Percentiles rank a stretch among this genome's conserved stretches.
phyloP scores from a whole-genome alignment of 164 flowering plant genomes.

The Santalum album region DNA sequence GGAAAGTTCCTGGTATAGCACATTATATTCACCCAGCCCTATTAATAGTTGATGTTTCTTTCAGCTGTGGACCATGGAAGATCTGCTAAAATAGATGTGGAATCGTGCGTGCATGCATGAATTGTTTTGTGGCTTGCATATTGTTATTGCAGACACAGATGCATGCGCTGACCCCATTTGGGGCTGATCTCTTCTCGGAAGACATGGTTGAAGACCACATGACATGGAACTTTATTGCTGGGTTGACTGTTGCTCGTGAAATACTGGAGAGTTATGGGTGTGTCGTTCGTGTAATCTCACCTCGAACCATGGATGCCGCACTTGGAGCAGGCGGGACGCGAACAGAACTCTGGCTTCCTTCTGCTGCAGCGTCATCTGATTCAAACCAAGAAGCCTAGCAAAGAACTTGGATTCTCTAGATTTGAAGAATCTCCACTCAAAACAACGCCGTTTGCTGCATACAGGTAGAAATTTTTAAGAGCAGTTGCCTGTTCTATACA shows the following conservation, averaged over 20 bases:
- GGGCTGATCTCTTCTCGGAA: slow-evolving; percentile 61
- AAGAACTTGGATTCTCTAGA: not conserved
- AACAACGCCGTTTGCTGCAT: not conserved
- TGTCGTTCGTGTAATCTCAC: slow-evolving; percentile 77
- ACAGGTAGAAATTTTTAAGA: not conserved
- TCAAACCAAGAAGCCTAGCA: slow-evolving; percentile 11
- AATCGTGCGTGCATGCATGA: too few species aligned
- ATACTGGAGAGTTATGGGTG: slow-evolving; percentile 89
- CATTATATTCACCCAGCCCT: too few species aligned
- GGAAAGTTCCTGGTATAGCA: too few species aligned
- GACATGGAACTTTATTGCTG: slow-evolving; percentile 98
- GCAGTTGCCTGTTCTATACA: not conserved
- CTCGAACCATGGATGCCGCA: slow-evolving; percentile 46
- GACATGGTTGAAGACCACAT: slow-evolving; percentile 78
- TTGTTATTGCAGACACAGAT: slow-evolving; percentile 64
- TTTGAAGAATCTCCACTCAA: not conserved
- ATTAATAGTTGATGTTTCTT: too few species aligned
- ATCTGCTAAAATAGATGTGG: too few species aligned
- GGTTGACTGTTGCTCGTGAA: slow-evolving; percentile 84
- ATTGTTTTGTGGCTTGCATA: too few species aligned
- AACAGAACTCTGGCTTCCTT: slow-evolving; percentile 83
- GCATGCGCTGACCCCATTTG: slow-evolving; percentile 90
- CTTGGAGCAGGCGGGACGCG: slow-evolving; percentile 85
- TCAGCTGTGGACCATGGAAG: too few species aligned
- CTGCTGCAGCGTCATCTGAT: slow-evolving; percentile 25